Base-by-base conservation (phyloP, 208 protist genomes). In the Entamoeba invadens region DNA sequence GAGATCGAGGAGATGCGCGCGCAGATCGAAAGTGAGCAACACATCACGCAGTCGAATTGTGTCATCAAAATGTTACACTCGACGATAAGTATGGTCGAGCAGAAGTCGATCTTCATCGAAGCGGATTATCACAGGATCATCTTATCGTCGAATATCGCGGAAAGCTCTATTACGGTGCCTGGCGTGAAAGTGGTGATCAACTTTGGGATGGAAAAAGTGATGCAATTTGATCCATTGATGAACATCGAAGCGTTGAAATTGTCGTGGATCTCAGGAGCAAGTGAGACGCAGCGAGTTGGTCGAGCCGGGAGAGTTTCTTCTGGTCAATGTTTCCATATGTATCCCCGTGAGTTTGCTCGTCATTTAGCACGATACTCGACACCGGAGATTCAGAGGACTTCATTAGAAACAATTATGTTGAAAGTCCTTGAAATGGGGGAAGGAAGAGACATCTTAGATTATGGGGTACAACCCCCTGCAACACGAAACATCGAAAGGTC, bases 141-240 rank as follows among this genome's bases (percentile, higher is more conserved):
- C 14, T 38, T 95, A 8, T 45, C 94, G 1, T 95, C 94, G 16
- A 95, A 95, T 91, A 95, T 95, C 2, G 94, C 94, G 6, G 94
- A 95, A 46, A 99, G 98, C 3, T 99, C 98, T 45, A 97, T 99
- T 38, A 99, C 99, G 12, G 99, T 99, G 47, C 97, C 99, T 95
- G 98, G 98, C 45, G 98, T 99, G 93, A 97, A 98, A 72, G 99
- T 99, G 96, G 98, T 99, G 2, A 97, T 99, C 46, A 98, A 99
- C 95, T 96, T 96, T 87, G 98, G 98, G 10, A 94, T 95, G 44
- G 38, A 35, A 35, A 95, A 95, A n/a, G 14, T 10, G n/a, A 91
- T 45, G 38, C 77, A 91, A 91, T 91, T 44, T 95, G 94, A 92
- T 92, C 31, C 95, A 6, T 16, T 42, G 31, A 44, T 45, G 44